These are phyloP conservation scores for Pseudocercospora cruenta DNA, from an alignment of 2,329 filamentous ascomycete genomes.

Conservation along the genomic window DNA sequence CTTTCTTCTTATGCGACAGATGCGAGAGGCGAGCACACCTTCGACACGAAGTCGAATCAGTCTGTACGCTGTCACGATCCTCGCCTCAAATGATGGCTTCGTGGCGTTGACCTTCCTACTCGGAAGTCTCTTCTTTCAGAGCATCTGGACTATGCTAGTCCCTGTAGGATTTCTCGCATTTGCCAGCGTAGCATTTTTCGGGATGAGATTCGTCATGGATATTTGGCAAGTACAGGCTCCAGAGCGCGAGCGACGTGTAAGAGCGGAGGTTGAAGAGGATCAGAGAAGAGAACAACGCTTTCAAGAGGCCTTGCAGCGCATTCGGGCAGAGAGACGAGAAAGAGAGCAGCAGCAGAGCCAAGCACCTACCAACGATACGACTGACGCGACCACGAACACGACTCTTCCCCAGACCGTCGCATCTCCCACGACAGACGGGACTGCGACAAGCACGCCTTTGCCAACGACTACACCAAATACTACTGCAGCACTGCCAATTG, in stretches of 20 bases:
- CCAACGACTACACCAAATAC: constrained; percentile 33
- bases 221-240: constrained; percentile 67
- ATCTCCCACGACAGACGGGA: not conserved
- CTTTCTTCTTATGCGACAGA: constrained; percentile 61
- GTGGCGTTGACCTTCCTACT: constrained; percentile 58
- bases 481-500: constrained; percentile 45
- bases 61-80: constrained; percentile 65
- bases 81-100: constrained; percentile 65
- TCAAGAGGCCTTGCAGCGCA: constrained; percentile 27
- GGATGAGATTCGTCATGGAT: constrained; percentile 68
- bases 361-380: not conserved
- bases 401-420: not conserved
- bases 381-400: constrained; percentile 14
- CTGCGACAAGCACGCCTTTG: constrained; percentile 2
- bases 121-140: constrained; percentile 58
- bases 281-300: constrained; percentile 30
- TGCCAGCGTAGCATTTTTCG: constrained; percentile 64
- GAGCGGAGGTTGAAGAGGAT: constrained; percentile 47
- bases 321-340: constrained; percentile 29
- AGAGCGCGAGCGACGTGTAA: constrained; percentile 48
- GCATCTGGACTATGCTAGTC: constrained; percentile 59
- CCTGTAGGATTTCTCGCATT: constrained; percentile 62
- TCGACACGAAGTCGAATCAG: constrained; percentile 67
- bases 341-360: constrained; percentile 12
- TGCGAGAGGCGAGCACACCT: constrained; percentile 66